These are phyloP conservation scores for Brassica hybrid DNA, from an alignment of 441 rosid species.

Conservation along the genomic window DNA sequence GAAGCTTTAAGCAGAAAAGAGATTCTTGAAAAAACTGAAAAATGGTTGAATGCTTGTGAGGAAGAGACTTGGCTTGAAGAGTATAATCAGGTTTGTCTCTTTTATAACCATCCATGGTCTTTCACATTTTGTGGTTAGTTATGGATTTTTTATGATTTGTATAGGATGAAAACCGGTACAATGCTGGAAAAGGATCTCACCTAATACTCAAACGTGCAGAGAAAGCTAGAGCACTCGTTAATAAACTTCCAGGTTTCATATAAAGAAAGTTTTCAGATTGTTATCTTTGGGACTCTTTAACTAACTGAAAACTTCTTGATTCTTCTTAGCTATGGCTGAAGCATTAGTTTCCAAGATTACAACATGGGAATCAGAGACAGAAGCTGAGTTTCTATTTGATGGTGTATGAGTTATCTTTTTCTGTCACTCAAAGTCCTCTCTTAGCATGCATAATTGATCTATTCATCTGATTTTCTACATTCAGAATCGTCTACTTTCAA, in stretches of 20 bases:
- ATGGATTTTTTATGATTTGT: conserved; percentile 28
- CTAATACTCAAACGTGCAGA: conserved; percentile 89
- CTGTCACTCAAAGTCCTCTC: conserved; percentile 1
- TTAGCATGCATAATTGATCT: background rate
- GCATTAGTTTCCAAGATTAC: conserved; percentile 70
- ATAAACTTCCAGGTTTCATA: conserved; percentile 68
- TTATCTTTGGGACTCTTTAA: background rate
- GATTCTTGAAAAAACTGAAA: conserved; percentile 81
- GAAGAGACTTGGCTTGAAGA: conserved; percentile 97
- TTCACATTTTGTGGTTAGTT: conserved; percentile 4
- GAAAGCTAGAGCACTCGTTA: conserved; percentile 85
- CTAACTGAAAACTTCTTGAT: background rate
- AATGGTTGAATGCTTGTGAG: conserved; percentile 83
- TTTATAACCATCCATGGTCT: background rate
- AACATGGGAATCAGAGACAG: conserved; percentile 82
- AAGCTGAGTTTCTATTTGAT: conserved; percentile 69
- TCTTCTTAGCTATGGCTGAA: conserved; percentile 67
- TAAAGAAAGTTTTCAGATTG: background rate
- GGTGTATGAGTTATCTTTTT: conserved; percentile 51
- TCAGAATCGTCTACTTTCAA: conserved; percentile 70
- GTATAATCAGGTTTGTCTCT: conserved; percentile 54
- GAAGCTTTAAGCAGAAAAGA: conserved; percentile 86
- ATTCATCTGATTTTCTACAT: conserved; percentile 2
- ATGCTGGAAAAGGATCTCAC: conserved; percentile 89
- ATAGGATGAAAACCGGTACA: conserved; percentile 86